Percentiles rank a stretch among this genome's conserved stretches.
Evolutionary conservation across 257 asterid genomes (phyloP).

Genomic region (Solanum tacnaense): DNA sequence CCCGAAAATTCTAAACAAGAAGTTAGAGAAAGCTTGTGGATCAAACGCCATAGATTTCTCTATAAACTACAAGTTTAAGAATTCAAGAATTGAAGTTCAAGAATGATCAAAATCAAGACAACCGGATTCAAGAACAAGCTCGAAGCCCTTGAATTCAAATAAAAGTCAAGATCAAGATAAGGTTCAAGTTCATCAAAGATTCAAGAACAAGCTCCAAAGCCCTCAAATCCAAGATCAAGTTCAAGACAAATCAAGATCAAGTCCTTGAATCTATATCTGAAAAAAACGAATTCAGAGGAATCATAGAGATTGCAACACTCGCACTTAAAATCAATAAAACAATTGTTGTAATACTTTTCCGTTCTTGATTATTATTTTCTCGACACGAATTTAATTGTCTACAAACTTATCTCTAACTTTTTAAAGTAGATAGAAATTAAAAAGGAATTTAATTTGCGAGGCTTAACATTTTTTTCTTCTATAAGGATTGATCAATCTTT

Average conservation of each 20-base stretch:
- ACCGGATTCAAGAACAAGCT: neutral
- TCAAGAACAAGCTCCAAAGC: neutral
- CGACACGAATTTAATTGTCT: neutral
- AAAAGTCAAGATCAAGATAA: neutral
- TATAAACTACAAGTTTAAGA: rapidly evolving
- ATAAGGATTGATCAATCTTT: neutral
- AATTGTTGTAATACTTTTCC: rapidly evolving
- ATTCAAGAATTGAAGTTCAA: neutral
- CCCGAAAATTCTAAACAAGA: too few species aligned
- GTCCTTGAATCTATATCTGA: neutral
- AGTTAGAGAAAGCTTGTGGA: neutral
- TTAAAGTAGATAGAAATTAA: too few species aligned
- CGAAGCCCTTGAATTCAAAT: neutral
- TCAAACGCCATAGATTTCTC: neutral
- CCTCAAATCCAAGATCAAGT: neutral
- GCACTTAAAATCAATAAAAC: neutral
- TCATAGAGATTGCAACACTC: neutral
- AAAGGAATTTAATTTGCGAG: neutral
- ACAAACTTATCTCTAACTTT: neutral
- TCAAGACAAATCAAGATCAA: too few species aligned
- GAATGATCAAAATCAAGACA: neutral
- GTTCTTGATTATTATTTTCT: neutral
- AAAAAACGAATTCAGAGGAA: too few species aligned
- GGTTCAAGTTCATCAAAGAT: neutral
- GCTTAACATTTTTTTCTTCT: neutral